phyloP scores from a whole-genome alignment of 1,284 basidiomycete species.

The Limonomyces culmigenus region DNA sequence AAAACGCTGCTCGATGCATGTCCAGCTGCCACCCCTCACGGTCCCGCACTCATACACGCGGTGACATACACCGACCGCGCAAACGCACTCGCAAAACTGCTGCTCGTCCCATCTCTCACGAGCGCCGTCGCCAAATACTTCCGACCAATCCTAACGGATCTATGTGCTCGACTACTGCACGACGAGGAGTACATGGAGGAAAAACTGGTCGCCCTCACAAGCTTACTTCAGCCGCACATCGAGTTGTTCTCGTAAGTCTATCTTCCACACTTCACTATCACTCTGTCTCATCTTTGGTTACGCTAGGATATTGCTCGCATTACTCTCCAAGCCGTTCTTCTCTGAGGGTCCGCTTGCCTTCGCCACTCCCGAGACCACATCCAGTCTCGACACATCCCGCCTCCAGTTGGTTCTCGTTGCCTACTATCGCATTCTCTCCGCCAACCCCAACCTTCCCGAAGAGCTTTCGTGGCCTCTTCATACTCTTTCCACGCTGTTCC shows the following conservation, averaged over 20 bases:
- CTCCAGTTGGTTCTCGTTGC: conserved; percentile 59
- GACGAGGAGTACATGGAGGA: conserved; percentile 27
- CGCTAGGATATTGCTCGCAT: conserved; percentile 29
- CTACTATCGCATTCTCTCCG: conserved; percentile 64
- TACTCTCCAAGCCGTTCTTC: conserved; percentile 27
- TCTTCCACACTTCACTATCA: conserved; percentile 1
- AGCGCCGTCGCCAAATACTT: conserved; percentile 36
- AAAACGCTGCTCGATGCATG: conserved; percentile 22
- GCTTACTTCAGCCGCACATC: conserved; percentile 49
- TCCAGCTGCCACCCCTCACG: conserved; percentile 20
- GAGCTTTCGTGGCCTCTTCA: conserved; percentile 49
- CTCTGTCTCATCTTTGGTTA: conserved; percentile 5
- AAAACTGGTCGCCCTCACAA: conserved; percentile 40
- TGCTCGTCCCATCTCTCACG: conserved; percentile 36
- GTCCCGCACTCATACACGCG: conserved; percentile 17
- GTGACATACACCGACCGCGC: conserved; percentile 22
- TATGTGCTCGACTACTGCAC: conserved; percentile 56
- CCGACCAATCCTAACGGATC: conserved; percentile 51
- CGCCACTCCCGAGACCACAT: too few species aligned
- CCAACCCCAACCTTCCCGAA: conserved; percentile 49
- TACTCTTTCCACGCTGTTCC: conserved; percentile 40
- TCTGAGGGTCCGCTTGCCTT: conserved; percentile 38
- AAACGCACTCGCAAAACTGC: conserved; percentile 22
- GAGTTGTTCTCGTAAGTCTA: conserved; percentile 59
- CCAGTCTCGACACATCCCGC: too few species aligned